Evolutionary conservation across 352 stramenopile genomes (phyloP).

Genomic region (Phytophthora palmivora): DNA sequence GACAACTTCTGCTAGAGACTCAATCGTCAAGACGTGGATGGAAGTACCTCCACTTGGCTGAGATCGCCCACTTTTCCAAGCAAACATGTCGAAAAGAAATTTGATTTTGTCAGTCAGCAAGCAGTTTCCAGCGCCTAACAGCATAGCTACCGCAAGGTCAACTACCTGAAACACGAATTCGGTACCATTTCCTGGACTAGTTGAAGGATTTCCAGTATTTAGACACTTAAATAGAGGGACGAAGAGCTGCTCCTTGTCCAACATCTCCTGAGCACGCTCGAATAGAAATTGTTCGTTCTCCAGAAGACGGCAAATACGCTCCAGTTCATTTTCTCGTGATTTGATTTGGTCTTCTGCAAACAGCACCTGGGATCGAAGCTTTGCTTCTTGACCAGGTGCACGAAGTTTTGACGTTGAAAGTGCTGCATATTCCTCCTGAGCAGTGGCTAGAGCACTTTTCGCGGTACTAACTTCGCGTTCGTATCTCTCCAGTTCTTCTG

Average conservation of each 20-base stretch:
- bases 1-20: slow-evolving; percentile 61
- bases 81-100: slow-evolving; percentile 84
- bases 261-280: slow-evolving; percentile 60
- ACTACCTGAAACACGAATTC: slow-evolving; percentile 42
- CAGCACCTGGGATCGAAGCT: slow-evolving; percentile 71
- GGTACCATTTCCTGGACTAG: neutral
- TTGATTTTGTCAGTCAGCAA: slow-evolving; percentile 66
- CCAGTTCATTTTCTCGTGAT: slow-evolving; percentile 62
- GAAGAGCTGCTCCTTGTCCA: slow-evolving; percentile 69
- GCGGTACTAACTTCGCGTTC: slow-evolving; percentile 56
- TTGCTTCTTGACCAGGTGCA: slow-evolving; percentile 54
- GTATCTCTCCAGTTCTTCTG: slow-evolving; percentile 54
- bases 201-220: slow-evolving; percentile 11
- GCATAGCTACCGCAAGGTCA: slow-evolving; percentile 52
- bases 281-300: slow-evolving; percentile 82
- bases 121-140: slow-evolving; percentile 61
- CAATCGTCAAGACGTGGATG: slow-evolving; percentile 49
- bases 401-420: slow-evolving; percentile 58
- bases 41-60: neutral
- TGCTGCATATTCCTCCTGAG: slow-evolving; percentile 76
- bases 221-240: slow-evolving; percentile 64
- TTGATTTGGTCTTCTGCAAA: slow-evolving; percentile 82
- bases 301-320: slow-evolving; percentile 53
- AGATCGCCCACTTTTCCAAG: slow-evolving; percentile 17
- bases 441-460: slow-evolving; percentile 49